Base-by-base conservation (phyloP, 176 grass and related monocot genomes). In the Carex scoparia region DNA sequence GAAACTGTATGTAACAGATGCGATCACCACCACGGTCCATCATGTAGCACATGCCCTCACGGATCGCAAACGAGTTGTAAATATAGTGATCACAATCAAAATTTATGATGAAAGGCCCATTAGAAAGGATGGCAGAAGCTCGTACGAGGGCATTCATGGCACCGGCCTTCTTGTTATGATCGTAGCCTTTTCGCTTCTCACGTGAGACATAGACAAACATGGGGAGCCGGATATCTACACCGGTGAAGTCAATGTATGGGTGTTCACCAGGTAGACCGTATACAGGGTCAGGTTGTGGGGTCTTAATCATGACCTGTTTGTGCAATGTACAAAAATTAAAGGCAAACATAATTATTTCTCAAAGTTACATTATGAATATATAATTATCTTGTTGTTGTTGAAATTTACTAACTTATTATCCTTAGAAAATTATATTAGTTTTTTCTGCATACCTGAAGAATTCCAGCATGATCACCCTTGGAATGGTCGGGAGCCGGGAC, bases 81-180 rank as follows among this genome's bases (percentile, higher is more conserved):
- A 90, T 87, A 63, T 90, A 90, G 62, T 90, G 89, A 65, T 90
- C 89, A 28, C 89, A 90, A 71, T 91, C 89, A 84, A 91, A 91
- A 81, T 91, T 91, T 81, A 91, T 79, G 58, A 91, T 91, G 89
- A 91, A 91, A 16, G 89, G 82, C 0, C 89, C 89, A 31, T 91
- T 91, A 55, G 89, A 91, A 38, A 91, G 86, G 65, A 91, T 83
- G 65, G 89, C 89, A 40, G 89, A 88, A 19, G 89, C 86, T 61
- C 89, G 89, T 35, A 91, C 89, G 16, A 91, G 81, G 38, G 89
- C 75, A 32, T 91, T 91, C 89, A 91, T 91, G 76, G 89, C 89
- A 77, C 89, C 89, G 0, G 89, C 89, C 76, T 91, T 91, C 86
- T 91, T 91, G 86, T 91, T 91, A 51, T 91, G 89, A 79, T 91